Evolutionary conservation across 345 rosid species (phyloP).

Genomic region (Salix udensis): DNA sequence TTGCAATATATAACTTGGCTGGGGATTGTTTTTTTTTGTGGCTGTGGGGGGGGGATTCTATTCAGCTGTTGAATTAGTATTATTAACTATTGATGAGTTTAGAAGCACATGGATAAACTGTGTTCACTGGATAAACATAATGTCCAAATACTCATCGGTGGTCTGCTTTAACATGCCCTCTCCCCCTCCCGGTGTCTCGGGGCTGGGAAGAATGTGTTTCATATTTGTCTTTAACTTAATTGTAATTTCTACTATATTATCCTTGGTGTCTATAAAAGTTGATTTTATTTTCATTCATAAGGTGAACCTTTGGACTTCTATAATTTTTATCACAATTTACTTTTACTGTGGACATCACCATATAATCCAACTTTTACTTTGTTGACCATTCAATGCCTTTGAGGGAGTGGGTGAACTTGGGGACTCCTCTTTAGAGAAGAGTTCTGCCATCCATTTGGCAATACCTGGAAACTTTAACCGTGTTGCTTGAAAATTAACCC

Average conservation of each 20-base stretch:
- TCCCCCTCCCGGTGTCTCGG: not conserved
- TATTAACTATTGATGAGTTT: not conserved
- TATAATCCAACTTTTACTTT: not conserved
- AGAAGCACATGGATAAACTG: not conserved
- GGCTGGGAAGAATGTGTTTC: not conserved
- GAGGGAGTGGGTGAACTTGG: not conserved
- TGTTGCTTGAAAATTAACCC: not conserved
- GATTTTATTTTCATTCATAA: not conserved
- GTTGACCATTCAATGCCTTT: not conserved
- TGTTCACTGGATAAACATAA: not conserved
- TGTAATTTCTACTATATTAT: not conserved
- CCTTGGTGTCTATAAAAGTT: not conserved
- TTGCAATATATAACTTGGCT: not conserved
- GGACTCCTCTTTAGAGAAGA: not conserved
- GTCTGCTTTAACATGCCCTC: not conserved
- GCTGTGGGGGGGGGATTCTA: not conserved
- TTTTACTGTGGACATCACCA: not conserved
- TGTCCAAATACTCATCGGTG: not conserved
- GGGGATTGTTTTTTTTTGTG: not conserved
- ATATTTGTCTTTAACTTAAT: not conserved
- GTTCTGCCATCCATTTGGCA: not conserved
- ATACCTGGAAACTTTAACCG: not conserved
- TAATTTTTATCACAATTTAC: not conserved
- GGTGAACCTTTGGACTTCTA: not conserved
- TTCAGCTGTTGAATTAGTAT: not conserved